Conservation (phyloP, 768 basidiomycete species). For the Serendipita sp. region DNA sequence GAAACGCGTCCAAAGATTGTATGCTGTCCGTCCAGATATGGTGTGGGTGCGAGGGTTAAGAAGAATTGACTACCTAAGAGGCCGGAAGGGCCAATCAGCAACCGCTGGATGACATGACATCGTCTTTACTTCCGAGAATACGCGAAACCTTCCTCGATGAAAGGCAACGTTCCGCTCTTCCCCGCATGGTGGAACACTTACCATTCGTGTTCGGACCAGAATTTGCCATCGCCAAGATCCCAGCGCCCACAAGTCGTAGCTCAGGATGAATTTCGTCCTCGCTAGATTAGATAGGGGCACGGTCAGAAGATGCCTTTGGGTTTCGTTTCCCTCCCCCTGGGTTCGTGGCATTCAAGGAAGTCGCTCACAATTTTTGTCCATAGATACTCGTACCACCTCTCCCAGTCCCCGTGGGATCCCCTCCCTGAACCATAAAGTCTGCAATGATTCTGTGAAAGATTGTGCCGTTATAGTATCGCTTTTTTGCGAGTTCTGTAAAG, state of each 20-base stretch:
- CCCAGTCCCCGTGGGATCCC: slow-evolving; percentile 92
- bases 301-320: background rate
- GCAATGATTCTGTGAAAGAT: slow-evolving; percentile 85
- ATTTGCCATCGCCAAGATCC: slow-evolving; percentile 94
- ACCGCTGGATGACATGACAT: slow-evolving; percentile 1
- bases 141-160: slow-evolving; percentile 19
- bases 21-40: slow-evolving; percentile 70
- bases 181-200: slow-evolving; percentile 15
- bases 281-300: slow-evolving; percentile 23
- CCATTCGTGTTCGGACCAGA: slow-evolving; percentile 89
- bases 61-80: slow-evolving; percentile 83
- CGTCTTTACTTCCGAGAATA: slow-evolving; percentile 16
- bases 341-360: background rate
- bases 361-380: slow-evolving; percentile 29
- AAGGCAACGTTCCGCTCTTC: background rate
- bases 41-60: slow-evolving; percentile 68
- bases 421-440: slow-evolving; percentile 97
- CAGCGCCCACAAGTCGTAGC: slow-evolving; percentile 85
- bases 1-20: slow-evolving; percentile 85
- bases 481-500: slow-evolving; percentile 77
- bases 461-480: slow-evolving; percentile 84
- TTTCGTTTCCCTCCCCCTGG: background rate
- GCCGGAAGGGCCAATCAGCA: too few relatives aligned
- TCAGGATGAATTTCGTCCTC: slow-evolving; percentile 87
- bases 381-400: slow-evolving; percentile 81